These are phyloP conservation scores for Fusarium xyrophilum DNA, from an alignment of 2,329 filamentous ascomycete genomes.

Conservation along the genomic window DNA sequence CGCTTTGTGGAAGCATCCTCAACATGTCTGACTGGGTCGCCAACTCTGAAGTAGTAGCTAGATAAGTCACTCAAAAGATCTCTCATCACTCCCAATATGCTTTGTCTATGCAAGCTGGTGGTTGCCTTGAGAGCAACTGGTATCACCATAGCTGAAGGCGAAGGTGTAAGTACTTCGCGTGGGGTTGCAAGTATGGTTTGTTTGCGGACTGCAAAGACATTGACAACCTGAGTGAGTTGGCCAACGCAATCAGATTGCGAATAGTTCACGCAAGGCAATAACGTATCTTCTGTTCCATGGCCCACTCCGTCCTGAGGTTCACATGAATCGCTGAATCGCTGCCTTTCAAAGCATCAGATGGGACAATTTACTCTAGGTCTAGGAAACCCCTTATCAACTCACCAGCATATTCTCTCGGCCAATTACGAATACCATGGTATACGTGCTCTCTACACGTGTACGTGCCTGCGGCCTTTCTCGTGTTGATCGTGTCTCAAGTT, in stretches of 20 bases:
- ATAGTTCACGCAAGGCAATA: neutral
- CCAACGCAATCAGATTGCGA: neutral
- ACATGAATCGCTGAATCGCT: neutral
- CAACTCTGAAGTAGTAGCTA: neutral
- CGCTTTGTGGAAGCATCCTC: neutral
- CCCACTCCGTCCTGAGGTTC: neutral
- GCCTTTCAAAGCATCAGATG: neutral
- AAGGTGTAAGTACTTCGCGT: neutral
- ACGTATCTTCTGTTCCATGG: neutral
- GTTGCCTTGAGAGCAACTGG: neutral
- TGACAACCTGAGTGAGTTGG: neutral
- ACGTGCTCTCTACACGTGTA: slow-evolving; percentile 25
- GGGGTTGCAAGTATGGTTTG: neutral
- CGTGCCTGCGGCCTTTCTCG: slow-evolving; percentile 7
- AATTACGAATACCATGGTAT: neutral
- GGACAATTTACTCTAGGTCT: neutral
- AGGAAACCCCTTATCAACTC: neutral
- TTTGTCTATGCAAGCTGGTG: neutral
- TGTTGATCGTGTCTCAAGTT: slow-evolving; percentile 22
- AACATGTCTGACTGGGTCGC: too few relatives aligned
- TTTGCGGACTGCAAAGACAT: neutral
- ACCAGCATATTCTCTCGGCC: neutral
- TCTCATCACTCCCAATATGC: neutral
- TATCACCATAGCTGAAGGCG: neutral
- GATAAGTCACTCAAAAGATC: neutral